Evolutionary conservation across 208 protist genomes (phyloP), one percentile per base, ranked within the genome.

Genomic region (Trypanosoma mega): DNA sequence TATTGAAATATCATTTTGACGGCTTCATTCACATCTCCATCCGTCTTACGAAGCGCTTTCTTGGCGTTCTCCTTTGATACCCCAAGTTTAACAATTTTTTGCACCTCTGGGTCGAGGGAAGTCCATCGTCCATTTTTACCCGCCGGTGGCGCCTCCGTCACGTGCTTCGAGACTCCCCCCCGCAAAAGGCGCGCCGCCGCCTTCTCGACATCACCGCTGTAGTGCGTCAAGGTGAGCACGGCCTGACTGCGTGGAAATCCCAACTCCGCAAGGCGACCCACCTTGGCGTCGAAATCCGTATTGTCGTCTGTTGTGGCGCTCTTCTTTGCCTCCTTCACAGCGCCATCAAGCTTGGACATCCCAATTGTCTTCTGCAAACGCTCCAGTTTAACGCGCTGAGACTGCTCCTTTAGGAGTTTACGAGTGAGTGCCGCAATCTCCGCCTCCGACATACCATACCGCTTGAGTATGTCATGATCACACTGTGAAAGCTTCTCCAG

Each of bases 171-270:
- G 20, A 91, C 83, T 36, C 65, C 61, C 39, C 78, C 81, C 49
- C 74, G 77, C 39, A 94, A 55, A 6, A 92, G 74, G 12, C 80
- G 80, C 0, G 73, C 75, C 3, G 76, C 78, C 0, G 80, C 70
- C 65, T 80, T 82, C 57, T 94, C 59, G 46, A 90, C 77, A 36
- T 90, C 76, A 49, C 81, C 82, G 73, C 89, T 87, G 72, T 90
- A 92, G 63, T 91, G 87, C 11, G 84, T 85, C 20, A 92, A 67
- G 3, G 79, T 68, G 1, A 86, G 60, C 24, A 77, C 75, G 24
- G 64, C 63, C 44, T 80, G 64, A 3, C 47, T 44, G 56, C 62
- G 76, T 6, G 68, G 65, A 47, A 87, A 93, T 27, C 87, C 83
- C 78, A 89, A 79, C n/a, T 49, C 64, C 14, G 56, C 27, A 9